Base-by-base conservation (phyloP, 352 stramenopile species). In the Phytophthora rubi region DNA sequence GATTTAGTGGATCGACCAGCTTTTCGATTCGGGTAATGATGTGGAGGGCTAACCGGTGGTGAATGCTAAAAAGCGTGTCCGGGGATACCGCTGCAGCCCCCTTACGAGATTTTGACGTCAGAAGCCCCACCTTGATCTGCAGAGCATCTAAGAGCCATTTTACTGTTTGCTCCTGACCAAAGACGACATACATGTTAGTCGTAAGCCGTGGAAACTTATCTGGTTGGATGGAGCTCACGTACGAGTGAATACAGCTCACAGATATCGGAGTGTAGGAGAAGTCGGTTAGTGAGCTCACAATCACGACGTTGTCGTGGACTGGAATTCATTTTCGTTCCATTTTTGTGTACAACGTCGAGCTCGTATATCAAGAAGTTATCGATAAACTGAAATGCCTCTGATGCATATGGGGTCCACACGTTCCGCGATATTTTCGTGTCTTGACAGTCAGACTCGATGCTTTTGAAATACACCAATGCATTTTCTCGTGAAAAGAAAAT, bases 401-500 rank as follows among this genome's bases (percentile, higher is more conserved):
- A 62, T 28, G 64, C 71, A 21, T 60, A 70, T 6, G 77, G 74
- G 21, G 75, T 82, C 77, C 75, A 80, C 52, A 48, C 4, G 16
- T 75, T 18, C 55, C 33, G 59, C 1, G 23, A 18, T 44, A 71
- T 62, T 53, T 37, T 26, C 21, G 42, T 55, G 5, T 12, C 23
- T 48, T 57, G 28, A 15, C 3, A 3, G 18, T 53, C 30, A 16
- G 49, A 44, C 16, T 55, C 15, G 15, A 64, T 30, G 6, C 3
- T 32, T 12, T 55, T 30, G 35, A 59, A 73, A 45, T 57, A 76
- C 23, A 78, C 35, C 26, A 59, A 10, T 0, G 65, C 67, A 47
- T 73, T 65, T 42, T 83, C 63, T 52, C 61, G 59, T 9, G 69
- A 73, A 44, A 77, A 65, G 51, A 85, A 85, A 42, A 85, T 32